A percentile compares a stretch with the other conserved stretches of the same genome.
Evolutionary conservation across 2,329 filamentous ascomycete genomes (phyloP).

Genomic region (Pochonia chlamydosporia): DNA sequence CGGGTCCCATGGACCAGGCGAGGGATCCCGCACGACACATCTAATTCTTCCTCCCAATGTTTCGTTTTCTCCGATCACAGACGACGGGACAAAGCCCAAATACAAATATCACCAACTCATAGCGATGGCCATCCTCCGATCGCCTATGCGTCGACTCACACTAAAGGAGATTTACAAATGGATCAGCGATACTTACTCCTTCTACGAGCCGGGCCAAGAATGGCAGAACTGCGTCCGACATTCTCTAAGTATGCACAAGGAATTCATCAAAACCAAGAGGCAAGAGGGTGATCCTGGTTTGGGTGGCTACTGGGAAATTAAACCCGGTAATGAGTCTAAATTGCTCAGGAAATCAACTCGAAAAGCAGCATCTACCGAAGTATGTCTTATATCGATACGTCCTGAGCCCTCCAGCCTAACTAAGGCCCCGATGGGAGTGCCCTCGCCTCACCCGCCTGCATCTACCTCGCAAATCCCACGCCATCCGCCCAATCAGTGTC

Average conservation of each 20-base stretch:
- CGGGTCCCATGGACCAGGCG: too few species aligned
- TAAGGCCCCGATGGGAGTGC: slow-evolving; percentile 34
- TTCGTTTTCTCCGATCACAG: slow-evolving; percentile 74
- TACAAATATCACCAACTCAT: slow-evolving; percentile 95
- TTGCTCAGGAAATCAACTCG: slow-evolving; percentile 79
- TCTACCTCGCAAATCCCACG: slow-evolving; percentile 30
- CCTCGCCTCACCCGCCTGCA: slow-evolving; percentile 33
- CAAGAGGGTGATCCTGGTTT: slow-evolving; percentile 97
- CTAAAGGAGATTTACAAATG: slow-evolving; percentile 97
- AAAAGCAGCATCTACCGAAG: slow-evolving; percentile 49
- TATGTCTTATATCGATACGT: slow-evolving; percentile 52
- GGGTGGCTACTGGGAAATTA: slow-evolving; percentile 94
- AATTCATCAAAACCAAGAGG: slow-evolving; percentile 89
- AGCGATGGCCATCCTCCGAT: slow-evolving; percentile 91
- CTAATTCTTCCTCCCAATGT: slow-evolving; percentile 58
- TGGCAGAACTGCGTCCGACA: slow-evolving; percentile 99
- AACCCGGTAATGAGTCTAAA: slow-evolving; percentile 76
- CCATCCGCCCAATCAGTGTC: slow-evolving; percentile 46
- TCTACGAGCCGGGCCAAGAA: slow-evolving; percentile 79
- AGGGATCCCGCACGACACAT: slow-evolving; percentile 62
- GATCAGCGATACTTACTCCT: slow-evolving; percentile 90
- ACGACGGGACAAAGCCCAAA: slow-evolving; percentile 82
- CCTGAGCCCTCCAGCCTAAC: slow-evolving; percentile 43
- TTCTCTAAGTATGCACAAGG: slow-evolving; percentile 94
- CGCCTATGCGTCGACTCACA: slow-evolving; percentile 76